Percentiles rank a stretch among this genome's conserved stretches.
phyloP scores from a whole-genome alignment of 805 yeast genomes.

The Clavispora fructus region DNA sequence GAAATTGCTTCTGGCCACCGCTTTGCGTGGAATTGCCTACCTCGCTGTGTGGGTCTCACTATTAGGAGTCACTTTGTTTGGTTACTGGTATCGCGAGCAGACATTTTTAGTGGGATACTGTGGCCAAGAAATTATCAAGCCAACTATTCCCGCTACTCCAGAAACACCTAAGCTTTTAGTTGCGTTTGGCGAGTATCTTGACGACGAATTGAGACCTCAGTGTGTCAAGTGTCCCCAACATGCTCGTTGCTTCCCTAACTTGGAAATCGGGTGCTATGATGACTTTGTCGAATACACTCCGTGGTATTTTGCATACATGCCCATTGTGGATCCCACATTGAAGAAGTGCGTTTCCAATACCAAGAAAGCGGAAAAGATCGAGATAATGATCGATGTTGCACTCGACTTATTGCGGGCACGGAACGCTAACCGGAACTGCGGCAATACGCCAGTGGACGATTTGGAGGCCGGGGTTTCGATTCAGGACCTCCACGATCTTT shows the following conservation, averaged over 20 bases:
- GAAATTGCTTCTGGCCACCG: not conserved
- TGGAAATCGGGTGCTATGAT: conserved; percentile 63
- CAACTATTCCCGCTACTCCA: conserved; percentile 30
- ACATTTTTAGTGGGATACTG: conserved; percentile 66
- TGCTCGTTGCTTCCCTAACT: conserved; percentile 63
- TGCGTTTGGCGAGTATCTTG: conserved; percentile 41
- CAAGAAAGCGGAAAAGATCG: conserved; percentile 60
- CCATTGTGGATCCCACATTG: conserved; percentile 51
- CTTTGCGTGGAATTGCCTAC: conserved; percentile 8
- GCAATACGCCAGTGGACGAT: conserved; percentile 40
- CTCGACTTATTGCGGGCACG: conserved; percentile 60
- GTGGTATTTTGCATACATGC: conserved; percentile 49
- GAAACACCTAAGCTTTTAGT: conserved; percentile 26
- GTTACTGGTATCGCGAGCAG: conserved; percentile 63
- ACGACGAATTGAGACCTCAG: conserved; percentile 43
- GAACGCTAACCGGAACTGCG: conserved; percentile 61
- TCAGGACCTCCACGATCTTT: conserved; percentile 48
- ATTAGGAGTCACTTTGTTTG: conserved; percentile 34
- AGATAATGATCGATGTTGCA: conserved; percentile 61
- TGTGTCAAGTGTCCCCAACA: conserved; percentile 81
- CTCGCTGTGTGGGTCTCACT: conserved; percentile 29
- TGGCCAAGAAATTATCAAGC: conserved; percentile 51
- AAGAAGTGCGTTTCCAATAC: conserved; percentile 68
- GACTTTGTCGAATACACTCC: conserved; percentile 53
- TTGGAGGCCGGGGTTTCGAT: conserved; percentile 47